phyloP scores from a whole-genome alignment of 371 early-diverging fungal genomes.

The Dichotomocladium elegans region DNA sequence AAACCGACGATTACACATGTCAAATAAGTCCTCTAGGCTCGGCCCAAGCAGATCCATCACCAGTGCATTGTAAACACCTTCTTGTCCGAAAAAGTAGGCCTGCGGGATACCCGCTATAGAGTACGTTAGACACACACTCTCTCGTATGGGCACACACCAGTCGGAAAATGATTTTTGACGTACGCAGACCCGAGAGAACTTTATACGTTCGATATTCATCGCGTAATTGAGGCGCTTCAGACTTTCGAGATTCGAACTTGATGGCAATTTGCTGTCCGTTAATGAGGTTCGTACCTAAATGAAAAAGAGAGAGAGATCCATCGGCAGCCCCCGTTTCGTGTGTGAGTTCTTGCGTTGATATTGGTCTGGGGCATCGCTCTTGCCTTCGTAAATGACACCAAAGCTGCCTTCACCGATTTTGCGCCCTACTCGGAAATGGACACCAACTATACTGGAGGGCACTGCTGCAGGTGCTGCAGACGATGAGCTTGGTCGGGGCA shows the following conservation, averaged over 20 bases:
- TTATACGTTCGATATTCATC: constrained; percentile 93
- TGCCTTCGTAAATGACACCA: constrained; percentile 94
- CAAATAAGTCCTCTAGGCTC: constrained; percentile 93
- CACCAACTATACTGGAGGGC: constrained; percentile 68
- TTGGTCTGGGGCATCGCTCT: neutral
- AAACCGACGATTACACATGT: constrained; percentile 86
- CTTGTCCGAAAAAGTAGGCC: constrained; percentile 90
- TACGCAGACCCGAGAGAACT: constrained; percentile 73
- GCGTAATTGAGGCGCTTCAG: constrained; percentile 89
- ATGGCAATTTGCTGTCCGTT: constrained; percentile 85
- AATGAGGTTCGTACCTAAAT: constrained; percentile 66
- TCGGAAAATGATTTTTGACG: constrained; percentile 8
- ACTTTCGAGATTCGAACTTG: constrained; percentile 93
- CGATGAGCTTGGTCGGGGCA: constrained; percentile 13
- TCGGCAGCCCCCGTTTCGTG: neutral
- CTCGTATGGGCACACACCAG: neutral
- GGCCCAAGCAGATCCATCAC: constrained; percentile 95
- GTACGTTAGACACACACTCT: constrained; percentile 26
- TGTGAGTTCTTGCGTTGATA: neutral
- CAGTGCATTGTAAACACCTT: constrained; percentile 86
- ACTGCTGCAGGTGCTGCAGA: constrained; percentile 15
- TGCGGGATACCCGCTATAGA: constrained; percentile 70
- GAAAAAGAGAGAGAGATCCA: neutral
- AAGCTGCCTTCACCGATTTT: constrained; percentile 95
- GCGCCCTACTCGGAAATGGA: constrained; percentile 87